These are phyloP conservation scores for Gossypium mustelinum DNA, from an alignment of 345 rosid genomes.

Conservation along the genomic window DNA sequence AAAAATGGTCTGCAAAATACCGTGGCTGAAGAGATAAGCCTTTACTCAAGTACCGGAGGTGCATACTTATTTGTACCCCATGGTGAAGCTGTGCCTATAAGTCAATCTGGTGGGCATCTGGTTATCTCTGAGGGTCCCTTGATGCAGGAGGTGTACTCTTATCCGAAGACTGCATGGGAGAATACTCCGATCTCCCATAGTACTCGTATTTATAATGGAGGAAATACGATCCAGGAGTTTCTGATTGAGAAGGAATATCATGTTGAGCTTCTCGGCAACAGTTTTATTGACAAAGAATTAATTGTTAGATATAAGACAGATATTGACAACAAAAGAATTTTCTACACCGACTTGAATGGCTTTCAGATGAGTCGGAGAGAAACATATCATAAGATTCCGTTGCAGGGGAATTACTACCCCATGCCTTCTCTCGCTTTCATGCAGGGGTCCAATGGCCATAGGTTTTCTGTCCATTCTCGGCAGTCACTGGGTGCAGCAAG, in stretches of 20 bases:
- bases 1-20: slow-evolving; percentile 42
- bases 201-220: slow-evolving; percentile 71
- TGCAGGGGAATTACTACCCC: slow-evolving; percentile 97
- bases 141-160: slow-evolving; percentile 80
- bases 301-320: slow-evolving; percentile 82
- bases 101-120: slow-evolving; percentile 54
- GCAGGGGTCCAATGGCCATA: slow-evolving; percentile 75
- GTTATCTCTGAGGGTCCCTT: slow-evolving; percentile 67
- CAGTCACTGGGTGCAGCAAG: slow-evolving; percentile 84
- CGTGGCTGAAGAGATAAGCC: slow-evolving; percentile 70
- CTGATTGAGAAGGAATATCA: slow-evolving; percentile 86
- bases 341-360: slow-evolving; percentile 92
- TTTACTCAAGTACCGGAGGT: slow-evolving; percentile 71
- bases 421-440: slow-evolving; percentile 94
- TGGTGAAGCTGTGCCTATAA: slow-evolving; percentile 70
- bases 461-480: slow-evolving; percentile 87
- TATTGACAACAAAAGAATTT: slow-evolving; percentile 53
- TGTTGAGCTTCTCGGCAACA: slow-evolving; percentile 70
- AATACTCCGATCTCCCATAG: slow-evolving; percentile 69
- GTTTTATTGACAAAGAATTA: slow-evolving; percentile 75
- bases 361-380: slow-evolving; percentile 98
- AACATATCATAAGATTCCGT: slow-evolving; percentile 87
- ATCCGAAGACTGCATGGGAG: slow-evolving; percentile 71
- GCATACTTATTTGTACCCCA: slow-evolving; percentile 86
- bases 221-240: slow-evolving; percentile 49